These are phyloP conservation scores for Phaeodactylum tricornutum DNA, from an alignment of 108 stramenopile species.

Conservation along the genomic window DNA sequence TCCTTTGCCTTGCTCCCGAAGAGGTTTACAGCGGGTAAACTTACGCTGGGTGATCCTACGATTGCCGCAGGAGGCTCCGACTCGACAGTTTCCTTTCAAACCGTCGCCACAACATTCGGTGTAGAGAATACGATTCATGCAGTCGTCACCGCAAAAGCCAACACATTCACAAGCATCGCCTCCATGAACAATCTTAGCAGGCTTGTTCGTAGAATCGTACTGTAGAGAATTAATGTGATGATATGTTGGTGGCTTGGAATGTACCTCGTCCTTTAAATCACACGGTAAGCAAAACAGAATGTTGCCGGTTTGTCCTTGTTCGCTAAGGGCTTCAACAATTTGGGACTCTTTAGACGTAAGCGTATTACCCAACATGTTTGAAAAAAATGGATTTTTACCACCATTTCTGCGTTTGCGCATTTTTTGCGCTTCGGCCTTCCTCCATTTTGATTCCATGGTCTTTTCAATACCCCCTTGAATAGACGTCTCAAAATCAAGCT, in stretches of 20 bases:
- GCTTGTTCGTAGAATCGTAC: slow-evolving; percentile 38
- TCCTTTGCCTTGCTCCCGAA: slow-evolving; percentile 77
- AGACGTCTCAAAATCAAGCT: slow-evolving; percentile 43
- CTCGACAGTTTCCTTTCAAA: slow-evolving; percentile 57
- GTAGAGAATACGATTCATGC: slow-evolving; percentile 63
- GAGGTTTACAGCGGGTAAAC: slow-evolving; percentile 59
- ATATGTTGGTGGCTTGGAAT: slow-evolving; percentile 63
- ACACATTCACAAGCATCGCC: slow-evolving; percentile 54
- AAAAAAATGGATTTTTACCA: too few species aligned
- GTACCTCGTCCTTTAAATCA: slow-evolving; percentile 55
- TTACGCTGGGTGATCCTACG: slow-evolving; percentile 47
- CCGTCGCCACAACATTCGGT: slow-evolving; percentile 76
- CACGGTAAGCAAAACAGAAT: slow-evolving; percentile 50
- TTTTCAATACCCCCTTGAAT: slow-evolving; percentile 41
- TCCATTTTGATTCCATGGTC: too few species aligned
- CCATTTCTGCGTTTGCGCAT: too few species aligned
- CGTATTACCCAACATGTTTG: too few species aligned
- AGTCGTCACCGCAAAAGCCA: slow-evolving; percentile 61
- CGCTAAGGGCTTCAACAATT: background rate
- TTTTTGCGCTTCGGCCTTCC: too few species aligned
- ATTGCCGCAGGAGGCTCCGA: slow-evolving; percentile 77
- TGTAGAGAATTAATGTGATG: slow-evolving; percentile 40
- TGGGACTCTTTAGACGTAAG: too few species aligned
- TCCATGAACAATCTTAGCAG: slow-evolving; percentile 37
- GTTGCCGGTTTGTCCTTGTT: background rate